Evolutionary conservation across 306 rosid genomes (phyloP).

Genomic region (Hylodesmum podocarpum): DNA sequence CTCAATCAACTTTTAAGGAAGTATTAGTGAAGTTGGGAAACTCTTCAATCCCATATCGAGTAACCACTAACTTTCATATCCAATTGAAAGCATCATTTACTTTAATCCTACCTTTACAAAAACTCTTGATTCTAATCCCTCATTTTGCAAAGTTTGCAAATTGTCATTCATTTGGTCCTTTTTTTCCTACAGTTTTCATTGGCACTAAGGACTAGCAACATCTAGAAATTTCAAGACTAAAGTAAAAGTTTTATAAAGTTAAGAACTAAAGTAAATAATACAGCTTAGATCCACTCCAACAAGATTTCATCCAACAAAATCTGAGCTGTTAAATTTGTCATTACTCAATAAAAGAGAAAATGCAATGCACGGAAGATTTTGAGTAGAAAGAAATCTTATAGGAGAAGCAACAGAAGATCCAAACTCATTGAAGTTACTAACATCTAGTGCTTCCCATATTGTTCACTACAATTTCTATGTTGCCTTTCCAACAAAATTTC

Average conservation of each 20-base stretch:
- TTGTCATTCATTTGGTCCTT: background rate
- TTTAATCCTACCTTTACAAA: background rate
- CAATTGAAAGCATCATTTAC: background rate
- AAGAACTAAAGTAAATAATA: background rate
- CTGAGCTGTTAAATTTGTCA: background rate
- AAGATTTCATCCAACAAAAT: background rate
- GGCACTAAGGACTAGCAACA: background rate
- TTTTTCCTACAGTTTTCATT: background rate
- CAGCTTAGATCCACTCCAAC: background rate
- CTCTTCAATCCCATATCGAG: background rate
- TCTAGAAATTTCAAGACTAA: background rate
- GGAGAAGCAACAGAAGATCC: background rate
- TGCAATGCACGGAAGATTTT: background rate
- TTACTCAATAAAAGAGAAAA: background rate
- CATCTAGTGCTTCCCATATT: background rate
- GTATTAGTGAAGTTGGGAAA: constrained; percentile 16
- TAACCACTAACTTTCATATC: background rate
- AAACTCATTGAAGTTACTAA: background rate
- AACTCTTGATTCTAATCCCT: background rate
- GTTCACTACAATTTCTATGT: background rate
- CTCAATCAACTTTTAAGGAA: background rate
- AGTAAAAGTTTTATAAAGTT: background rate
- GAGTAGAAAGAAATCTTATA: too few relatives aligned
- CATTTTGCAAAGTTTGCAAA: background rate
- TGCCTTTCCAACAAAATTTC: background rate